Evolutionary conservation across 345 rosid species (phyloP).

Genomic region (Excoecaria cochinchinensis): DNA sequence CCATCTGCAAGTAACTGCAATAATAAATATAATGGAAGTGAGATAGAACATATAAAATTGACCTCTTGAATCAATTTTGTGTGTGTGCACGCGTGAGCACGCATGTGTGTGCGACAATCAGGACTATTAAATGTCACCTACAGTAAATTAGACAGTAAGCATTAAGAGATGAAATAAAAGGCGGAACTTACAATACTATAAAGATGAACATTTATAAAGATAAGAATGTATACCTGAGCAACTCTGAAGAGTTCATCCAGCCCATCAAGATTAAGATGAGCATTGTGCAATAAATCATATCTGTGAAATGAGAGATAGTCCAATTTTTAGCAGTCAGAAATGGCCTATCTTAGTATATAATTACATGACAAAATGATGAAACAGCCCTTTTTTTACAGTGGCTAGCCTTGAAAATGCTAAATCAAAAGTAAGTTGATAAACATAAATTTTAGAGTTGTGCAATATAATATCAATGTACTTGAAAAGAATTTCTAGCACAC

Average conservation of each 20-base stretch:
- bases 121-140: background rate
- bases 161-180: background rate
- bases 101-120: background rate
- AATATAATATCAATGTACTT: constrained; percentile 2
- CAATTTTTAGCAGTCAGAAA: background rate
- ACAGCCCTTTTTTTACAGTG: background rate
- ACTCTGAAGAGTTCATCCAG: constrained; percentile 85
- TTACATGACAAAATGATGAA: background rate
- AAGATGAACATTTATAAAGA: background rate
- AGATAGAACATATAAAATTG: background rate
- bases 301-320: constrained; percentile 37
- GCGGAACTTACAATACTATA: background rate
- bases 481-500: background rate
- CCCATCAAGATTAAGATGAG: constrained; percentile 87
- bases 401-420: background rate
- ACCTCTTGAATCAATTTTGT: background rate
- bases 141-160: background rate
- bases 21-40: constrained; percentile 28
- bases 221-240: constrained; percentile 65
- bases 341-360: background rate
- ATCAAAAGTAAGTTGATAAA: background rate
- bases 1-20: constrained; percentile 96
- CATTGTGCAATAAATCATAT: constrained; percentile 94
- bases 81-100: too few relatives aligned
- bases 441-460: background rate